Percentiles rank a stretch among this genome's conserved stretches.
Evolutionary conservation across 352 stramenopile genomes (phyloP).

Genomic region (Lagenidium sp.): DNA sequence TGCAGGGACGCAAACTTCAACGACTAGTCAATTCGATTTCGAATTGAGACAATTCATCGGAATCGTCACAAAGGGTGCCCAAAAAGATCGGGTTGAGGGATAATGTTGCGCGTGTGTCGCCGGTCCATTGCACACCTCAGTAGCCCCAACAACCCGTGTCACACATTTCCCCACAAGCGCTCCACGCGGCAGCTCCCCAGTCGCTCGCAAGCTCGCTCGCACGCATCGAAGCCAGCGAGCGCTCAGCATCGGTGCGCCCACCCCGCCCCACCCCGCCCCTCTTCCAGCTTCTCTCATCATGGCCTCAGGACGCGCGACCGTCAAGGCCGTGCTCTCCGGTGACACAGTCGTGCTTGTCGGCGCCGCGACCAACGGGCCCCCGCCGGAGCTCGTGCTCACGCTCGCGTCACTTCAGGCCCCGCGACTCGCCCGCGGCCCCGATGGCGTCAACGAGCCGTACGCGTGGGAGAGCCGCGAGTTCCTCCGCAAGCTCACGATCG

Average conservation of each 20-base stretch:
- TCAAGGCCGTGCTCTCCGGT: slow-evolving; percentile 97
- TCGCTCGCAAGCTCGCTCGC: too few relatives aligned
- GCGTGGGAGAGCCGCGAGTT: slow-evolving; percentile 96
- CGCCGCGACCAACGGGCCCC: slow-evolving; percentile 64
- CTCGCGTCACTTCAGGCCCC: slow-evolving; percentile 94
- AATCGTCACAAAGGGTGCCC: neutral
- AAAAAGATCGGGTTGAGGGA: slow-evolving; percentile 4
- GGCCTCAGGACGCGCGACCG: slow-evolving; percentile 84
- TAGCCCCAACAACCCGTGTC: too few relatives aligned
- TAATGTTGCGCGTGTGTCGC: too few relatives aligned
- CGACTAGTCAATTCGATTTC: neutral
- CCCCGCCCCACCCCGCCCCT: slow-evolving; percentile 1
- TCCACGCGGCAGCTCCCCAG: neutral
- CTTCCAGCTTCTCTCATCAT: slow-evolving; percentile 32
- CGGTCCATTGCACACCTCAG: too few relatives aligned
- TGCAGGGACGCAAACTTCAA: neutral
- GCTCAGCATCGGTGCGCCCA: neutral
- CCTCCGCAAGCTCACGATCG: slow-evolving; percentile 92
- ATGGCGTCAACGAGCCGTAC: slow-evolving; percentile 83
- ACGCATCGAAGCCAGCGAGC: neutral
- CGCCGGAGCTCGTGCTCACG: slow-evolving; percentile 95
- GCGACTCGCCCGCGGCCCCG: slow-evolving; percentile 67
- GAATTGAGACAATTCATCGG: slow-evolving; percentile 5
- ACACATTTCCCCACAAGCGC: slow-evolving; percentile 11
- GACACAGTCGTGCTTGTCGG: slow-evolving; percentile 97